These are phyloP conservation scores for Carex myosuroides DNA, from an alignment of 176 grass and related monocot genomes.

Conservation along the genomic window DNA sequence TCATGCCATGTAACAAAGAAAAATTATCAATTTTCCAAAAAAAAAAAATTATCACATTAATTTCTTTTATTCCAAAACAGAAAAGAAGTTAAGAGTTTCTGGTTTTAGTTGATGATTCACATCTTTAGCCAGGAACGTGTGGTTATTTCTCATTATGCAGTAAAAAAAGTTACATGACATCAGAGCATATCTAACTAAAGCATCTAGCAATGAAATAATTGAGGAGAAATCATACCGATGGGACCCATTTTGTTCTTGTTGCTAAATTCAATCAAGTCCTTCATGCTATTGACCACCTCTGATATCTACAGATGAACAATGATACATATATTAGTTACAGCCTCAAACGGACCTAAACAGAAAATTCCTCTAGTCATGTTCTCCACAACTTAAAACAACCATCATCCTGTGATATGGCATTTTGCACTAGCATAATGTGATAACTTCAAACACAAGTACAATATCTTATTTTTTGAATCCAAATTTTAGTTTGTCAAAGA, in stretches of 20 bases:
- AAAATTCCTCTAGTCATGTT: background rate
- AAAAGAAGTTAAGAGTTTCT: background rate
- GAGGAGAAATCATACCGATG: conserved; percentile 44
- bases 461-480: background rate
- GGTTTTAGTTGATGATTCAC: background rate
- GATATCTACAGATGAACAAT: conserved; percentile 53
- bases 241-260: conserved; percentile 77
- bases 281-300: conserved; percentile 99
- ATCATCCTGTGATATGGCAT: background rate
- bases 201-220: background rate
- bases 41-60: background rate
- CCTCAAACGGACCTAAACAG: background rate
- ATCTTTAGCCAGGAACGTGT: background rate
- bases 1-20: background rate
- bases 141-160: background rate
- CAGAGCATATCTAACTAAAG: background rate
- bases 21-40: background rate
- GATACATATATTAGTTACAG: background rate
- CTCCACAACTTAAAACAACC: background rate
- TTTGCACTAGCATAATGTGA: background rate
- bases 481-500: background rate
- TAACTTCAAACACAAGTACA: background rate
- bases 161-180: background rate
- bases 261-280: conserved; percentile 89
- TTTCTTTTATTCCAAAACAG: background rate